Evolutionary conservation across 495 filamentous ascomycete genomes (phyloP).

Genomic region (Cladorrhinum samala): DNA sequence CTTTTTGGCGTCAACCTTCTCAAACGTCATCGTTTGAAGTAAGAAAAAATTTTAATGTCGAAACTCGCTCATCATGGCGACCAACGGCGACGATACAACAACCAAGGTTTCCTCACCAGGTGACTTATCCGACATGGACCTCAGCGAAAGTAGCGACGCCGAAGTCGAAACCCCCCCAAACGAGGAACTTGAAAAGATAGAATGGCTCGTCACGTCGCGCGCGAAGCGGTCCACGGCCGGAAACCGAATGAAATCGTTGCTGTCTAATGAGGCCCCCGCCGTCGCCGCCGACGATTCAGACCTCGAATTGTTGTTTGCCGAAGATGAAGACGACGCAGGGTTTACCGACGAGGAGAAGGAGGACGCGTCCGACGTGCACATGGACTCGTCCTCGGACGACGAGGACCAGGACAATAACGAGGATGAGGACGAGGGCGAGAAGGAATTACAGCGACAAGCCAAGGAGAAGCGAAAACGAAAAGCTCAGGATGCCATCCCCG

Average conservation of each 20-base stretch:
- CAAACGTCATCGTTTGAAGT: neutral
- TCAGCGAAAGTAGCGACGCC: slow-evolving; percentile 17
- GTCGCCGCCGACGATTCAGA: slow-evolving; percentile 54
- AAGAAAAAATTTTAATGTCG: no score
- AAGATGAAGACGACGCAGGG: slow-evolving; percentile 80
- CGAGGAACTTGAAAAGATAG: slow-evolving; percentile 36
- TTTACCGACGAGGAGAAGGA: slow-evolving; percentile 64
- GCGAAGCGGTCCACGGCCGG: slow-evolving; percentile 80
- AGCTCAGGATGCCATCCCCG: slow-evolving; percentile 54
- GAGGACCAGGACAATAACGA: slow-evolving; percentile 70
- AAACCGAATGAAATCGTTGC: slow-evolving; percentile 71
- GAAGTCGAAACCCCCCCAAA: slow-evolving; percentile 6
- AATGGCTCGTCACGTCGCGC: slow-evolving; percentile 73
- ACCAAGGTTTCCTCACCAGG: slow-evolving; percentile 20
- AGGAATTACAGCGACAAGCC: slow-evolving; percentile 57
- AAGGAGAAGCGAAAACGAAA: slow-evolving; percentile 66
- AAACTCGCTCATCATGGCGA: slow-evolving; percentile 25
- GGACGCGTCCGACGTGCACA: slow-evolving; percentile 66
- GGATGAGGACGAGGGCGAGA: slow-evolving; percentile 62
- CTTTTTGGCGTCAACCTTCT: no score
- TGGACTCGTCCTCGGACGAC: slow-evolving; percentile 78
- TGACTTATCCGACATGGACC: slow-evolving; percentile 20
- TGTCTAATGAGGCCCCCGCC: slow-evolving; percentile 65
- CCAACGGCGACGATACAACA: slow-evolving; percentile 19
- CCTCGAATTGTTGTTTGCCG: slow-evolving; percentile 73